phyloP scores from a whole-genome alignment of 1,284 basidiomycete genomes.

The Cryptococcus deneoformans region DNA sequence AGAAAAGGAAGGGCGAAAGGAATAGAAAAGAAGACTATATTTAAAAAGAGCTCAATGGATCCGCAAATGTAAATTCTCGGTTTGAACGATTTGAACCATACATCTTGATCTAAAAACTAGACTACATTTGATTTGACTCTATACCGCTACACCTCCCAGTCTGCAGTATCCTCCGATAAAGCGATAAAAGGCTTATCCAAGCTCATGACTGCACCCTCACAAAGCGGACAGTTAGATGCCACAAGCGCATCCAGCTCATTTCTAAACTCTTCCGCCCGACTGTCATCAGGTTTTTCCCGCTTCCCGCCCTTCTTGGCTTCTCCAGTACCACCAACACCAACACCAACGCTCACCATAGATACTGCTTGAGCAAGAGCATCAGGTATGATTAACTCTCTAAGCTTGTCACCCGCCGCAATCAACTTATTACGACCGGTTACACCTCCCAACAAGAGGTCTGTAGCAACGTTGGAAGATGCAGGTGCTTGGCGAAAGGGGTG shows the following conservation, averaged over 20 bases:
- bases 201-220: conserved; percentile 76
- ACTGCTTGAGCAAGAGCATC: conserved; percentile 70
- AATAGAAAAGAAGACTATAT: conserved; percentile 68
- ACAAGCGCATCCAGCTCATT: conserved; percentile 82
- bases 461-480: conserved; percentile 34
- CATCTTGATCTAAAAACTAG: background rate
- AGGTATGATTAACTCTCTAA: conserved; percentile 86
- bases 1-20: background rate
- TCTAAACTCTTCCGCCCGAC: conserved; percentile 57
- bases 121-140: too few relatives aligned
- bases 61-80: conserved; percentile 55
- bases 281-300: conserved; percentile 53
- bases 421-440: conserved; percentile 70
- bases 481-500: conserved; percentile 6
- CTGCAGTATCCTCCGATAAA: conserved; percentile 73
- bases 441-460: conserved; percentile 37
- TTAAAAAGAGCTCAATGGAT: conserved; percentile 73
- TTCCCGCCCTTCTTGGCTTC: conserved; percentile 56
- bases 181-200: conserved; percentile 82
- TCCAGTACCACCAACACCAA: conserved; percentile 30
- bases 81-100: background rate
- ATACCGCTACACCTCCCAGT: conserved; percentile 57
- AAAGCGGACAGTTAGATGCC: conserved; percentile 82
- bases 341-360: conserved; percentile 44
- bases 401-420: conserved; percentile 79